Percentiles rank a stretch among this genome's conserved stretches.
These are phyloP conservation scores for Pichia cephalocereana DNA, from an alignment of 805 yeast species.

Conservation along the genomic window DNA sequence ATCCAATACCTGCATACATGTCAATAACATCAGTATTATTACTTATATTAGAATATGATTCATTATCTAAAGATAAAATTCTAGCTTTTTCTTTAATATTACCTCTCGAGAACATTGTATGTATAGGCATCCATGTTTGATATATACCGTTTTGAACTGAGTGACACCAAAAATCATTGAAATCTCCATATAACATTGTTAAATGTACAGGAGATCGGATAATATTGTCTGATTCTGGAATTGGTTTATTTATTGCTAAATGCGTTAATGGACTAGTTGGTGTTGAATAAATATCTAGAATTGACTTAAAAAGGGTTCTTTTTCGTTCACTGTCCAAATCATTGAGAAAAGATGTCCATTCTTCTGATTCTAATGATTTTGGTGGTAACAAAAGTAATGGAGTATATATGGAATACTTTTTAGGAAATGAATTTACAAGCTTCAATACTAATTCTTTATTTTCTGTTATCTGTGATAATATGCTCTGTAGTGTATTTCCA, in stretches of 20 bases:
- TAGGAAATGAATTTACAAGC: conserved; percentile 28
- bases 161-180: conserved; percentile 74
- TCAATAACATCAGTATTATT: conserved; percentile 45
- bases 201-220: conserved; percentile 55
- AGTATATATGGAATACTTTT: conserved; percentile 53
- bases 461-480: neutral
- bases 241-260: conserved; percentile 66
- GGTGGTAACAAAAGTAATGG: conserved; percentile 56
- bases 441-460: neutral
- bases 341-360: conserved; percentile 24
- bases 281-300: conserved; percentile 6
- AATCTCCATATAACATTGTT: conserved; percentile 53
- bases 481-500: neutral
- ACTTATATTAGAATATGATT: conserved; percentile 18
- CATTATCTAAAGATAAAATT: conserved; percentile 30
- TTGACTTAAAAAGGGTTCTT: neutral
- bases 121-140: conserved; percentile 79
- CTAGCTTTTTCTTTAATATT: conserved; percentile 75
- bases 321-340: neutral
- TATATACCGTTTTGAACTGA: conserved; percentile 61
- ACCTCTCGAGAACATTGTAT: conserved; percentile 84
- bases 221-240: conserved; percentile 23
- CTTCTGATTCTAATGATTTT: conserved; percentile 32
- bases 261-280: conserved; percentile 30
- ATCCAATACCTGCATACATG: conserved; percentile 79